phyloP scores from a whole-genome alignment of 2,329 filamentous ascomycete species.

The Diaporthe vexans region DNA sequence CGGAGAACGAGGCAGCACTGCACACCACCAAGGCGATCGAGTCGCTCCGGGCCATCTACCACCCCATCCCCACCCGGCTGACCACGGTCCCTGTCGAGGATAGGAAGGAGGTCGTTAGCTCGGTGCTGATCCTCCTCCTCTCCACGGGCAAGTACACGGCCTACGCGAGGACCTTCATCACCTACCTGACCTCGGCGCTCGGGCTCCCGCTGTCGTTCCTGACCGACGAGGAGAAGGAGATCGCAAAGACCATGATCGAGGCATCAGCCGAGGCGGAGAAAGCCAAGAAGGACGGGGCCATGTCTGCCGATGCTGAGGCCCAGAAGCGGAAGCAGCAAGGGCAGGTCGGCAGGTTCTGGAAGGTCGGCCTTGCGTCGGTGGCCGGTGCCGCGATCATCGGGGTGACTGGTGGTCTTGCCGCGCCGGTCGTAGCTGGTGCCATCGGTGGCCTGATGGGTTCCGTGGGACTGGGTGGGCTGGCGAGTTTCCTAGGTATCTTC shows the following conservation, averaged over 20 bases:
- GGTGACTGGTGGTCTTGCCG: slow-evolving; percentile 90
- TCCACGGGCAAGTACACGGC: slow-evolving; percentile 82
- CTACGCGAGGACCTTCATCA: slow-evolving; percentile 77
- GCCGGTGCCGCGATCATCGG: slow-evolving; percentile 93
- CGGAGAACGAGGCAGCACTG: slow-evolving; percentile 38
- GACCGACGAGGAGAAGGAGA: slow-evolving; percentile 79
- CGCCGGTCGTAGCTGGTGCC: slow-evolving; percentile 87
- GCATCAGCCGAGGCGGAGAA: slow-evolving; percentile 60
- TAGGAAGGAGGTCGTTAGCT: slow-evolving; percentile 75
- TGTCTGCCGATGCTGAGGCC: slow-evolving; percentile 83
- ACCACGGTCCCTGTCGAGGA: slow-evolving; percentile 70
- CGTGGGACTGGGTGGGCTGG: slow-evolving; percentile 86
- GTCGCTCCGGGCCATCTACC: slow-evolving; percentile 65
- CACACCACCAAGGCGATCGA: slow-evolving; percentile 57
- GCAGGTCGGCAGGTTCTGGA: slow-evolving; percentile 82
- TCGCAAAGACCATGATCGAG: slow-evolving; percentile 81
- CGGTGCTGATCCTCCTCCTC: slow-evolving; percentile 77
- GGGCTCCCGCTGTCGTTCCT: slow-evolving; percentile 73
- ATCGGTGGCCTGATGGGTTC: slow-evolving; percentile 88
- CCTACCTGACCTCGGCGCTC: slow-evolving; percentile 78
- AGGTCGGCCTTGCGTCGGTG: slow-evolving; percentile 89
- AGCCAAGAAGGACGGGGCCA: slow-evolving; percentile 67
- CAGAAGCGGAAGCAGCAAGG: slow-evolving; percentile 81
- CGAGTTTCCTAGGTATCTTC: slow-evolving; percentile 87
- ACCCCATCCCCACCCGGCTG: slow-evolving; percentile 67